Base-by-base conservation (phyloP, 2,329 filamentous ascomycete species). In the Talaromyces sp. region DNA sequence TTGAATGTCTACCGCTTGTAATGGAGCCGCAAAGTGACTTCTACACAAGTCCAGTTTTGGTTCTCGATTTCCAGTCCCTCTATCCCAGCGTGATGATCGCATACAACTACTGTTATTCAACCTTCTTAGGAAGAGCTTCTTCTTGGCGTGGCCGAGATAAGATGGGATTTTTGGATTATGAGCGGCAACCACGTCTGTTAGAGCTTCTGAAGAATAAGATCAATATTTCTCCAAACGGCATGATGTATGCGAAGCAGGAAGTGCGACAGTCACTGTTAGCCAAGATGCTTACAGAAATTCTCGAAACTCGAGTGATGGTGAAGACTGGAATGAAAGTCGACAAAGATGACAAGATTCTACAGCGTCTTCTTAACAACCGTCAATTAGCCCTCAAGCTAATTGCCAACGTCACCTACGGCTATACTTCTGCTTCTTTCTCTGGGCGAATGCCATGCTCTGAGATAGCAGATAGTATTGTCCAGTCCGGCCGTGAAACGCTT, bases 51-150 rank as follows among this genome's bases (percentile, higher is more conserved):
- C 94, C 94, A 0, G 70, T 99, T 0, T 70, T 99, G 3, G 94
- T 99, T 0, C 80, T 99, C 6, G 94, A 99, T 72, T 99, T 99
- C 58, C 93, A 97, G 67, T 96, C 91, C 54, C 76, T 99, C 43
- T 99, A 99, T 61, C 94, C 94, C 0, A 97, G 92, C 71, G 87
- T 97, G 55, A 97, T 99, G 91, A 97, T 99, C 67, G 94, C 94
- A 0, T 97, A 99, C 77, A 99, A 99, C 66, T 94, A 97, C 69
- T 99, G 94, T 75, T 99, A 99, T 69, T 97, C 94, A 0, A 99
- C 94, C 0, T 99, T 92, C 63, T 80, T 97, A 0, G 94, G 94
- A 0, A 85, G 94, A 27, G 86, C 96, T 35, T 84, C 86, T 24
- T 85, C 86, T 62, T 97, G 93, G 93, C 85, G 91, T n/a, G 92